A percentile compares a stretch with the other conserved stretches of the same genome.
Evolutionary conservation across 2,329 filamentous ascomycete genomes (phyloP).

Genomic region (Zymoseptoria ardabiliae): DNA sequence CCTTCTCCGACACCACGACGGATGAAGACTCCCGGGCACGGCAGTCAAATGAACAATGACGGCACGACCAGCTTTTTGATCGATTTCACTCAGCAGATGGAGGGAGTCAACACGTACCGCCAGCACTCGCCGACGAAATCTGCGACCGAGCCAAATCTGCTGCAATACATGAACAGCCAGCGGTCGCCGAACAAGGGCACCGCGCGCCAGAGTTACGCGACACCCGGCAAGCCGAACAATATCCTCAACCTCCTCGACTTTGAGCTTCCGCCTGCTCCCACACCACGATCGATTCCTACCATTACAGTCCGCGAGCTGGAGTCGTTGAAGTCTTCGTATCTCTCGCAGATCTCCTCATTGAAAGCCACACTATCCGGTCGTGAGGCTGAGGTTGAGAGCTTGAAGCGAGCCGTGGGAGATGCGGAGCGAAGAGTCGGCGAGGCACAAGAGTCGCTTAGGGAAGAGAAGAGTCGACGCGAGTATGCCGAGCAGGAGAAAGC

Average conservation of each 20-base stretch:
- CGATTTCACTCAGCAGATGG: conserved; percentile 79
- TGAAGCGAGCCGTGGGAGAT: conserved; percentile 81
- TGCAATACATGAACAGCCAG: conserved; percentile 35
- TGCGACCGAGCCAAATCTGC: conserved; percentile 41
- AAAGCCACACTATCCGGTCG: conserved; percentile 87
- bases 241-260: conserved; percentile 75
- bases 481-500: conserved; percentile 66
- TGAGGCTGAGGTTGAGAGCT: conserved; percentile 79
- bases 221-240: conserved; percentile 38
- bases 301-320: conserved; percentile 90
- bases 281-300: conserved; percentile 81
- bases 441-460: conserved; percentile 73
- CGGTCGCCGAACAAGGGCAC: conserved; percentile 37
- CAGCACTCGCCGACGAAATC: conserved; percentile 48
- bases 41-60: conserved; percentile 43
- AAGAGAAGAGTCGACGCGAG: conserved; percentile 65
- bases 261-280: conserved; percentile 88
- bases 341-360: conserved; percentile 90
- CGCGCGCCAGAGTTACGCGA: conserved; percentile 27
- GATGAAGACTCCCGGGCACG: conserved; percentile 33
- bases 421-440: conserved; percentile 88
- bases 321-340: conserved; percentile 79
- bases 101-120: conserved; percentile 35
- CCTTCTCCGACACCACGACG: conserved; percentile 49
- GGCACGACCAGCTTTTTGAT: conserved; percentile 73